Conservation (phyloP, 169 alveolate species). For the Plasmodium adleri region DNA sequence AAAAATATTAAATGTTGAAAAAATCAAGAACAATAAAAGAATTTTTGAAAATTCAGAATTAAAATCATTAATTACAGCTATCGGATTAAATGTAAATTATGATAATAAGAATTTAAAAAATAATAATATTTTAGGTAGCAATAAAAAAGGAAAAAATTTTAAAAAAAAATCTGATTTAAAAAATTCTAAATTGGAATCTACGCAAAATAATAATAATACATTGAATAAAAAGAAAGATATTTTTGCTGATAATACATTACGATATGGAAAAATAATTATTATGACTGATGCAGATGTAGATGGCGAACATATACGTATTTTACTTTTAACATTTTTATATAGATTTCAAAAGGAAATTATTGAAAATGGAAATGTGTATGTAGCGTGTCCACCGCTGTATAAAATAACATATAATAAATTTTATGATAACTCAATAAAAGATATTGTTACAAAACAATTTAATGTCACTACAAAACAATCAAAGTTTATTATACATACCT, state of each 20-base stretch:
- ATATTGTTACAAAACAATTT: conserved; percentile 48
- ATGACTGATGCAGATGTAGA: conserved; percentile 91
- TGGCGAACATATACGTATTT: conserved; percentile 87
- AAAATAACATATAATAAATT: conserved; percentile 79
- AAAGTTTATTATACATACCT: conserved; percentile 73
- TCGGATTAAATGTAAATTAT: conserved; percentile 75
- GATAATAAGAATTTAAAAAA: conserved; percentile 33
- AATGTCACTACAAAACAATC: conserved; percentile 79
- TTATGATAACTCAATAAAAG: conserved; percentile 47
- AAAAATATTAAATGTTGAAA: conserved; percentile 87
- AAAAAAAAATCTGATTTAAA: conserved; percentile 48
- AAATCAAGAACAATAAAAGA: conserved; percentile 78
- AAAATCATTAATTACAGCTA: conserved; percentile 76
- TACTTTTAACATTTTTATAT: conserved; percentile 85
- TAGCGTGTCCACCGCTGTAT: conserved; percentile 89
- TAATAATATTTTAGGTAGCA: not conserved
- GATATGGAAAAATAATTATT: conserved; percentile 87
- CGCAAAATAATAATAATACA: conserved; percentile 3
- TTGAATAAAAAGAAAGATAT: conserved; percentile 40
- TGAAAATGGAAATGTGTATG: conserved; percentile 83
- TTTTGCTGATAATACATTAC: conserved; percentile 20
- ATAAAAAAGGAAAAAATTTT: conserved; percentile 27
- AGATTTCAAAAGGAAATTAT: conserved; percentile 82
- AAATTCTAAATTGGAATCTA: conserved; percentile 3
- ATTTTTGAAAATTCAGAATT: conserved; percentile 86